Evolutionary conservation across 2,329 filamentous ascomycete species (phyloP).

Genomic region (Colletotrichum euphorbiae): DNA sequence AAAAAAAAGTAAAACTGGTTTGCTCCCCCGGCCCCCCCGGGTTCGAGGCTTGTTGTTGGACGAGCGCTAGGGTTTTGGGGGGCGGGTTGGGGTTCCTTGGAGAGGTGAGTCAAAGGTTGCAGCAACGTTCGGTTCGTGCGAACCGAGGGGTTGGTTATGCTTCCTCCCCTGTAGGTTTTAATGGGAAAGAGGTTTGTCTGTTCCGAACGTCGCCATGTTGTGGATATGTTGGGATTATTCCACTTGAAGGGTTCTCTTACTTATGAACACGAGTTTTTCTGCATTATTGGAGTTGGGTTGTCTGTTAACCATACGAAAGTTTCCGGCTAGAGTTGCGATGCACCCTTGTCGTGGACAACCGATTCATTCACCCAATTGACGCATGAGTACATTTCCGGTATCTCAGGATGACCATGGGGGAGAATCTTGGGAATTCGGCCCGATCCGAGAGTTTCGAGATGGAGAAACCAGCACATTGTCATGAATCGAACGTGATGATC

Average conservation of each 20-base stretch:
- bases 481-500: not conserved
- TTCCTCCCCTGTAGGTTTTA: not conserved
- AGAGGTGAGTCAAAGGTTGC: not conserved
- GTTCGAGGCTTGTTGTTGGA: not conserved
- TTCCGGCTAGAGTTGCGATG: too few relatives aligned
- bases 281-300: too few relatives aligned
- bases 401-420: too few relatives aligned
- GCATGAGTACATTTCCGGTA: too few relatives aligned
- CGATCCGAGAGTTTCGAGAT: too few relatives aligned
- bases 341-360: too few relatives aligned
- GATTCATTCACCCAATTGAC: too few relatives aligned
- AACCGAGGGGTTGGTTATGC: slow-evolving; percentile 23
- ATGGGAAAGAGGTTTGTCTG: not conserved
- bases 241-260: not conserved
- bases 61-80: not conserved
- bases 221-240: not conserved
- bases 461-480: too few relatives aligned
- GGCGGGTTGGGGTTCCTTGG: not conserved
- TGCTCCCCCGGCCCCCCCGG: too few relatives aligned
- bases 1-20: too few relatives aligned
- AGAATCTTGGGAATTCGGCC: too few relatives aligned
- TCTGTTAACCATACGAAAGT: too few relatives aligned
- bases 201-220: slow-evolving; percentile 1
- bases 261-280: not conserved
- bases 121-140: not conserved